Conservation (phyloP, 345 rosid genomes). For the Heritiera littoralis region DNA sequence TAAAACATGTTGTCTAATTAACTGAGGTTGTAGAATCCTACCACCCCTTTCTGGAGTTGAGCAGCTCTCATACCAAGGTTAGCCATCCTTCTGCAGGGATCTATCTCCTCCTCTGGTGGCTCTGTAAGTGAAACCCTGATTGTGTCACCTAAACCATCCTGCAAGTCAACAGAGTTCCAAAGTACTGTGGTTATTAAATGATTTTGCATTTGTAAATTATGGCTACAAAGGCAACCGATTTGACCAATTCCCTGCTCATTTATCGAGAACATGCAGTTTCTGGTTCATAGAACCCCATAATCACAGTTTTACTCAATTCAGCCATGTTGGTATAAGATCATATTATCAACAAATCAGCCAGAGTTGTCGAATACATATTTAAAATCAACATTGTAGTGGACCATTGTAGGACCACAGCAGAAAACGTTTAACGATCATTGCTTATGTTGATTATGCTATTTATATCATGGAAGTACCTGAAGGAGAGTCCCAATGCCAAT, state of each 20-base stretch:
- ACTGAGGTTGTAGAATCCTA: conserved; percentile 38
- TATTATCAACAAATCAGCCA: neutral
- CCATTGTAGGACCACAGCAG: neutral
- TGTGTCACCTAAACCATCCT: conserved; percentile 99
- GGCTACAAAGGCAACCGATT: neutral
- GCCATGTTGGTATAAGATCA: neutral
- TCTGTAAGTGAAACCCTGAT: conserved; percentile 95
- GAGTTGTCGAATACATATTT: conserved; percentile 11
- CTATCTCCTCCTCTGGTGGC: conserved; percentile 96
- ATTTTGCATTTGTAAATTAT: neutral
- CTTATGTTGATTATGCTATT: conserved; percentile 7
- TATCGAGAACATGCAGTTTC: neutral
- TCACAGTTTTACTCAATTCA: neutral
- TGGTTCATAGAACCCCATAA: neutral
- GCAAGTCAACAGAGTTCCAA: conserved; percentile 27
- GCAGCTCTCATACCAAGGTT: conserved; percentile 89
- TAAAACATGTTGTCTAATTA: conserved; percentile 15
- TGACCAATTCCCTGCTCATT: neutral
- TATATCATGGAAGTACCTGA: conserved; percentile 51
- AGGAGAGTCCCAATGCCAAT: conserved; percentile 97
- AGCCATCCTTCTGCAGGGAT: conserved; percentile 90
- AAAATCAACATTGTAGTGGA: neutral
- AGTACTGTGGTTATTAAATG: conserved; percentile 2
- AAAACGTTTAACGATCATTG: conserved; percentile 3
- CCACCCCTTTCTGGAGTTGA: conserved; percentile 88